These are phyloP conservation scores for Penicillium maclennaniae DNA, from an alignment of 495 filamentous ascomycete genomes.

Conservation along the genomic window DNA sequence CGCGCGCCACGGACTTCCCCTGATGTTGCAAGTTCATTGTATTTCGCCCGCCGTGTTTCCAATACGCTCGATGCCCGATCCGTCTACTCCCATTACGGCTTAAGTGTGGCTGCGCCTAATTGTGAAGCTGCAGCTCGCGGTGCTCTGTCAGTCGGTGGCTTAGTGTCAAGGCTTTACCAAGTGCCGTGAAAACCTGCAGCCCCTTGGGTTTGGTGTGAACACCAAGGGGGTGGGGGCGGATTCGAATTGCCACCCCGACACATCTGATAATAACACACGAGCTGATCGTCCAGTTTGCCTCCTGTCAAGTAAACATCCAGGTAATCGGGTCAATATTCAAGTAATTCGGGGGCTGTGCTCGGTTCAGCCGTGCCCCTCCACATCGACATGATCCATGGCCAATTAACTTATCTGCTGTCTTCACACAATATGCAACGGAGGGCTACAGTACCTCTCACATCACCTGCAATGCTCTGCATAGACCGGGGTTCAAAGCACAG, in stretches of 20 bases:
- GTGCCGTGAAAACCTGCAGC: background rate
- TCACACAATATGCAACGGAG: no score
- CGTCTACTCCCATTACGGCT: slow-evolving; percentile 10
- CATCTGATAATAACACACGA: slow-evolving; percentile 4
- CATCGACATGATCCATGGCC: background rate
- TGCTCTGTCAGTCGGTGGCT: background rate
- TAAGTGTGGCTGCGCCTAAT: slow-evolving; percentile 16
- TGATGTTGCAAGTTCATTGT: slow-evolving; percentile 31
- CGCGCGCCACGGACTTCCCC: slow-evolving; percentile 16
- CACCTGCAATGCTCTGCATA: no score
- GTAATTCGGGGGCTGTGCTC: slow-evolving; percentile 1
- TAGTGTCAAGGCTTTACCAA: background rate
- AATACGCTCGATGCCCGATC: slow-evolving; percentile 11
- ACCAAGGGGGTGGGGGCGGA: no score
- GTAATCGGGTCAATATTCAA: slow-evolving; percentile 5
- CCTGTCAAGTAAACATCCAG: background rate
- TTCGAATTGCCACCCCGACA: slow-evolving; percentile 5
- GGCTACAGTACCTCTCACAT: background rate
- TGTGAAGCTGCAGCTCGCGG: background rate
- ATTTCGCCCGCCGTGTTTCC: slow-evolving; percentile 11
- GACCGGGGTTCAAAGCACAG: background rate
- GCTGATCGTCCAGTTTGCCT: background rate
- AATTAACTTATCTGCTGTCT: slow-evolving; percentile 4
- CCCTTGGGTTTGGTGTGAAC: no score
- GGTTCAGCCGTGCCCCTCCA: background rate